Percentiles rank a stretch among this genome's conserved stretches.
Conservation (phyloP, 1,284 basidiomycete species). For the Cerioporus squamosus region DNA sequence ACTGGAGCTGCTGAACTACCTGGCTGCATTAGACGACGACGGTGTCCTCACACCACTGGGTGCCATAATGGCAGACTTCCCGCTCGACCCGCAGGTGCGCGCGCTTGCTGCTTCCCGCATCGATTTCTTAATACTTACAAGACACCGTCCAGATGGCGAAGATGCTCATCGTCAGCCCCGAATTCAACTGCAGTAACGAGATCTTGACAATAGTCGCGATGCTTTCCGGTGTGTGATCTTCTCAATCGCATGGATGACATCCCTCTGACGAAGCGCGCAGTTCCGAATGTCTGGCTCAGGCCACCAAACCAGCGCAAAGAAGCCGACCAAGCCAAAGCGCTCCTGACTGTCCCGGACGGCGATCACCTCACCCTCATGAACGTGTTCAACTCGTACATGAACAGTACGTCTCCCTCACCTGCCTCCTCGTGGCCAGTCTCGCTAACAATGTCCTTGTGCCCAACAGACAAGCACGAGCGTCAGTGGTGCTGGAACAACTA, state of each 20-base stretch:
- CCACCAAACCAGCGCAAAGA: slow-evolving; percentile 89
- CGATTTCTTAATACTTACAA: background rate
- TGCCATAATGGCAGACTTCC: slow-evolving; percentile 96
- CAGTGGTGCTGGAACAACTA: slow-evolving; percentile 97
- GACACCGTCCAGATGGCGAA: slow-evolving; percentile 71
- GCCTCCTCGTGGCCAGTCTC: too few relatives aligned
- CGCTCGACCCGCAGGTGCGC: slow-evolving; percentile 90
- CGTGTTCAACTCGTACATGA: slow-evolving; percentile 92
- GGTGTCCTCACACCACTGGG: slow-evolving; percentile 91
- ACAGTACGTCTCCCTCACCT: slow-evolving; percentile 55
- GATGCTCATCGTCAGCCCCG: slow-evolving; percentile 92
- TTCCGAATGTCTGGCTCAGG: slow-evolving; percentile 93
- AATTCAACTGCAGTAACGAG: slow-evolving; percentile 97
- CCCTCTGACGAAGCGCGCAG: slow-evolving; percentile 40
- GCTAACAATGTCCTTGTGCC: background rate
- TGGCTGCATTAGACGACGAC: slow-evolving; percentile 93
- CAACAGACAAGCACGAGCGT: slow-evolving; percentile 70
- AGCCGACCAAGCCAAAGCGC: slow-evolving; percentile 90
- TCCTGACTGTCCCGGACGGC: slow-evolving; percentile 91
- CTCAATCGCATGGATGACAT: background rate
- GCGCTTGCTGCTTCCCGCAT: background rate
- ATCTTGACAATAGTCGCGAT: slow-evolving; percentile 95
- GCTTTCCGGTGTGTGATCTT: slow-evolving; percentile 74
- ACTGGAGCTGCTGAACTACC: slow-evolving; percentile 91
- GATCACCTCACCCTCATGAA: slow-evolving; percentile 97